Conservation (phyloP, 495 filamentous ascomycete species). For the Trichoderma asperelloides region DNA sequence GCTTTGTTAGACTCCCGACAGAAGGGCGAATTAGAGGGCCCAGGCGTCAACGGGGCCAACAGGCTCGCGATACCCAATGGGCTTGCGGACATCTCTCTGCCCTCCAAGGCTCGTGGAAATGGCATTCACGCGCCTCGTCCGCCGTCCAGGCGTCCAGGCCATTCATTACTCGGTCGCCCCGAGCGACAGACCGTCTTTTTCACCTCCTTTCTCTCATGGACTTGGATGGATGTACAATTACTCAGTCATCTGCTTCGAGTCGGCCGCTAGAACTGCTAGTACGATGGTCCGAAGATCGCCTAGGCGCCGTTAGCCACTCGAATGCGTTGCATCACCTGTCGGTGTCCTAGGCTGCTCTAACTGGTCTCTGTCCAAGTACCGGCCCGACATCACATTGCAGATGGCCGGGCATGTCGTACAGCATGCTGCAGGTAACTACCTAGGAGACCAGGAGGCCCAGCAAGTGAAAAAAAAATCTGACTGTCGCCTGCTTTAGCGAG, state of each 20-base stretch:
- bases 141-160: neutral
- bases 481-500: conserved; percentile 4
- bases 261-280: neutral
- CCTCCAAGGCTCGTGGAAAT: neutral
- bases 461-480: neutral
- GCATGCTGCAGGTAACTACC: conserved; percentile 4
- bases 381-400: conserved; percentile 4
- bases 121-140: neutral
- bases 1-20: too few relatives aligned
- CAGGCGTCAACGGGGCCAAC: neutral
- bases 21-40: neutral
- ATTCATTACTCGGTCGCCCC: neutral
- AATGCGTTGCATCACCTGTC: neutral
- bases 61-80: neutral
- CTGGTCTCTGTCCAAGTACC: neutral
- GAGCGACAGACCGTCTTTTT: conserved; percentile 1
- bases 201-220: neutral
- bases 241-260: neutral
- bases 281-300: neutral
- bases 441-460: neutral
- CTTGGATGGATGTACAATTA: neutral
- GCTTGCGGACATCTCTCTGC: neutral
- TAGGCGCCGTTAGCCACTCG: neutral
- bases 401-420: neutral
- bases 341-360: neutral